A percentile compares a stretch with the other conserved stretches of the same genome.
Conservation (phyloP, 495 filamentous ascomycete species). For the Penicillium desertorum region DNA sequence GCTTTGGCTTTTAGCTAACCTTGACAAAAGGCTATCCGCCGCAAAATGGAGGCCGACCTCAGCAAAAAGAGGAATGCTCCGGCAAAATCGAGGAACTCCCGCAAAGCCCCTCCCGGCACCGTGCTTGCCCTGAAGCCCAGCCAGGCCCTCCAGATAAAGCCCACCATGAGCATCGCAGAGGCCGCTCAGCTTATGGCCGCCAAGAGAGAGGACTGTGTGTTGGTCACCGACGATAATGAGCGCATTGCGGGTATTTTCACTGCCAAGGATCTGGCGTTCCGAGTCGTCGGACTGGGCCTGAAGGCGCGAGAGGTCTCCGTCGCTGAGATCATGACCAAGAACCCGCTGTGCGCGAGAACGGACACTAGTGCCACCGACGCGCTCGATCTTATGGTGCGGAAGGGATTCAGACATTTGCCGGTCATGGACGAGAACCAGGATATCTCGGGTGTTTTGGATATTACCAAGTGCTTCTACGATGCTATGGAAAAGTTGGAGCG, state of each 20-base stretch:
- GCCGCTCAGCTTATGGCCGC: constrained; percentile 98
- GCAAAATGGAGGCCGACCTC: constrained; percentile 95
- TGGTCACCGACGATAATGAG: constrained; percentile 98
- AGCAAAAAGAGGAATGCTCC: constrained; percentile 89
- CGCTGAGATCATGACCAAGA: constrained; percentile 99
- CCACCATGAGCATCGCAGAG: constrained; percentile 88
- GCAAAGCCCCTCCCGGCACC: constrained; percentile 93
- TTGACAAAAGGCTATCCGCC: constrained; percentile 77
- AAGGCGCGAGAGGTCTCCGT: constrained; percentile 90
- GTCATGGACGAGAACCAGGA: constrained; percentile 99
- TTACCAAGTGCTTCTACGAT: constrained; percentile 99
- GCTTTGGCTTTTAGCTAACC: constrained; percentile 2
- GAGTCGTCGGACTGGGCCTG: constrained; percentile 90
- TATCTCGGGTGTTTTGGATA: constrained; percentile 96
- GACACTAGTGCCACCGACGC: constrained; percentile 98
- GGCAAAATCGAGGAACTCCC: constrained; percentile 72
- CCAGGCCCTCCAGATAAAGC: constrained; percentile 97
- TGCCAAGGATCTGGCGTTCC: constrained; percentile 96
- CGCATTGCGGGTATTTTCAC: constrained; percentile 98
- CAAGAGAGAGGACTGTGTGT: constrained; percentile 97
- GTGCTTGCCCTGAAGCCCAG: constrained; percentile 94
- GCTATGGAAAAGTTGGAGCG: constrained; percentile 99
- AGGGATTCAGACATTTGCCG: constrained; percentile 94
- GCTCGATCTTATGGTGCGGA: constrained; percentile 94
- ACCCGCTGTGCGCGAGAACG: constrained; percentile 93